Base-by-base conservation (phyloP, 2,329 filamentous ascomycete species). In the Neoscytalidium dimidiatum region DNA sequence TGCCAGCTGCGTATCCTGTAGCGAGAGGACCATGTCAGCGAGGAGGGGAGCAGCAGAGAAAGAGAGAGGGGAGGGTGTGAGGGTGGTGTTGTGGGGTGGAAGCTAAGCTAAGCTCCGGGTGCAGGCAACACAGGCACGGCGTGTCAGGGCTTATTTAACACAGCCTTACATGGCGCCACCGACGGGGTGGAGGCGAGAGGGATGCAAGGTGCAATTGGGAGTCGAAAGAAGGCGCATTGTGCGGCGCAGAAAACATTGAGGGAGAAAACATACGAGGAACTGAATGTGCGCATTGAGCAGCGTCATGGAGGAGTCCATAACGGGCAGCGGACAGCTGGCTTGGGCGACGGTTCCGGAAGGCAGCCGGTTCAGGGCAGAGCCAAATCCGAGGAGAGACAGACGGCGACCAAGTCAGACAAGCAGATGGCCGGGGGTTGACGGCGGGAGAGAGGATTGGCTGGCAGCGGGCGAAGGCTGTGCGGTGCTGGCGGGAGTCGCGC, bases 1-100 rank as follows among this genome's bases (percentile, higher is more conserved):
- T 72, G 89, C 92, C 71, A 97, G 88, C 68, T 89, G 90, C 70
- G 92, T 92, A 73, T 96, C 90, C 95, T 98, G 80, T 41, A 70
- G 71, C 64, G 69, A 67, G 66, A 74, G 69, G 75, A 80, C 76
- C 70, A 64, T 71, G 74, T 77, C 69, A 77, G 74, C 68, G n/a
- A n/a, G n/a, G n/a, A n/a, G n/a, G n/a, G n/a, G n/a, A n/a, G n/a
- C n/a, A n/a, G n/a, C n/a, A n/a, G n/a, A n/a, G n/a, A 60, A 61
- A 28, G 49, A 43, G 60, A 53, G 29, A 19, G 9, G 14, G 31
- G 35, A 13, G 33, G 9, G 21, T 5, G 9, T 7, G 33, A n/a
- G 11, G 13, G 33, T 21, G 48, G 35, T 23, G 58, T 21, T 48
- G 23, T 33, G 61, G 19, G 21, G 60, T 51, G 31, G 60, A n/a